Percentiles rank a stretch among this genome's conserved stretches.
Conservation (phyloP, 495 filamentous ascomycete species). For the Penicillium herquei region DNA sequence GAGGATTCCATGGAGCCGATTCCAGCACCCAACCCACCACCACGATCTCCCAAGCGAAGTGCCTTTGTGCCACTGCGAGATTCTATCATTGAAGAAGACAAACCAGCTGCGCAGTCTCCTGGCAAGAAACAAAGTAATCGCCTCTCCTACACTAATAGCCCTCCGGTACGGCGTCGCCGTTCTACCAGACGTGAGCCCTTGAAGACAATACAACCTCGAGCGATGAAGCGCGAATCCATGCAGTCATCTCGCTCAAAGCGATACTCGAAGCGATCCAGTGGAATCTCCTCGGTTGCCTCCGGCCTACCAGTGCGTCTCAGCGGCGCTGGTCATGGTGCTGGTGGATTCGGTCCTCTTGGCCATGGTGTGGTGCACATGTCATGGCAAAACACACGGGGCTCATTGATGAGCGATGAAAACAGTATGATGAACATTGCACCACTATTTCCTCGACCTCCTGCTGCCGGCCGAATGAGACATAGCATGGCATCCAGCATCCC, state of each 20-base stretch:
- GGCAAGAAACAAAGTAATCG: slow-evolving; percentile 30
- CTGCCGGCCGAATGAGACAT: slow-evolving; percentile 24
- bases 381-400: slow-evolving; percentile 45
- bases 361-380: slow-evolving; percentile 45
- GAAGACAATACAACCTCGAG: slow-evolving; percentile 39
- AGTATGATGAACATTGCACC: slow-evolving; percentile 36
- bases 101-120: slow-evolving; percentile 18
- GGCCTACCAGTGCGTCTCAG: slow-evolving; percentile 41
- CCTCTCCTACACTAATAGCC: slow-evolving; percentile 31
- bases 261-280: slow-evolving; percentile 46
- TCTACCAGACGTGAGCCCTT: slow-evolving; percentile 39
- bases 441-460: slow-evolving; percentile 41
- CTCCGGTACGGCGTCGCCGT: slow-evolving; percentile 33
- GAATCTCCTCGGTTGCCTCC: slow-evolving; percentile 38
- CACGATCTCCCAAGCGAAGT: slow-evolving; percentile 32
- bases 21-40: slow-evolving; percentile 25
- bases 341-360: slow-evolving; percentile 45
- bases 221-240: slow-evolving; percentile 42
- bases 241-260: slow-evolving; percentile 40
- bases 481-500: slow-evolving; percentile 30
- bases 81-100: slow-evolving; percentile 24
- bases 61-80: slow-evolving; percentile 28
- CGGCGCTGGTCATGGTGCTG: slow-evolving; percentile 50
- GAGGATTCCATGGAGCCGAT: slow-evolving; percentile 16
- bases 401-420: slow-evolving; percentile 40